Percentiles rank a stretch among this genome's conserved stretches.
These are phyloP conservation scores for Solanum piurae DNA, from an alignment of 257 asterid species.

Conservation along the genomic window DNA sequence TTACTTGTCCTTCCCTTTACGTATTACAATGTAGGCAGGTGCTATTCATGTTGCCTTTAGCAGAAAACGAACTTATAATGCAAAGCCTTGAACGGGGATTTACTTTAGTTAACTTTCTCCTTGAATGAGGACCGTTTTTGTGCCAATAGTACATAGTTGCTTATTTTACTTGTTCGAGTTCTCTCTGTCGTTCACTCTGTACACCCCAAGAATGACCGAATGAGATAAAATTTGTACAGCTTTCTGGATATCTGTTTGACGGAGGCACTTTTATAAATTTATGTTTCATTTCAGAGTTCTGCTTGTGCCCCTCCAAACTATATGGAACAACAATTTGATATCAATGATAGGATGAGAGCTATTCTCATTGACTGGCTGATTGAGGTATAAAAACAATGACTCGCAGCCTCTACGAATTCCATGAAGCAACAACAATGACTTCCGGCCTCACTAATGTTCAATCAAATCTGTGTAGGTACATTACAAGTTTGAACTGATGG, in stretches of 20 bases:
- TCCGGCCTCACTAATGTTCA: not conserved
- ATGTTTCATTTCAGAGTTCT: constrained; percentile 23
- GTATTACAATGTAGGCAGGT: not conserved
- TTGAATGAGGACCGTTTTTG: not conserved
- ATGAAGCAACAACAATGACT: not conserved
- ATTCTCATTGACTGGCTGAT: constrained; percentile 94
- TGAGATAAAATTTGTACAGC: not conserved
- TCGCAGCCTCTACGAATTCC: not conserved
- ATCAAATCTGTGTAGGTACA: constrained; percentile 48
- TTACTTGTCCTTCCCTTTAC: not conserved
- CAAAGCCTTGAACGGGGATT: not conserved
- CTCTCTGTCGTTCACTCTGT: not conserved
- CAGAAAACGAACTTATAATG: not conserved
- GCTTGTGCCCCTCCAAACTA: constrained; percentile 52
- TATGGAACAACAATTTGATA: constrained; percentile 59
- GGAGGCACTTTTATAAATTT: not conserved
- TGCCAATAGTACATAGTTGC: not conserved
- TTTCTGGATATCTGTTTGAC: not conserved
- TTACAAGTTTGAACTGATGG: constrained; percentile 95
- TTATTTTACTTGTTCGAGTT: not conserved
- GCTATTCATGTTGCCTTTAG: not conserved
- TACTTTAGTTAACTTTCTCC: not conserved
- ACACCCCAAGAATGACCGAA: not conserved
- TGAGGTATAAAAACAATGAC: constrained; percentile 38
- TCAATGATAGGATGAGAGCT: constrained; percentile 83